Evolutionary conservation across 768 basidiomycete genomes (phyloP).

Genomic region (Amanita rimosa): DNA sequence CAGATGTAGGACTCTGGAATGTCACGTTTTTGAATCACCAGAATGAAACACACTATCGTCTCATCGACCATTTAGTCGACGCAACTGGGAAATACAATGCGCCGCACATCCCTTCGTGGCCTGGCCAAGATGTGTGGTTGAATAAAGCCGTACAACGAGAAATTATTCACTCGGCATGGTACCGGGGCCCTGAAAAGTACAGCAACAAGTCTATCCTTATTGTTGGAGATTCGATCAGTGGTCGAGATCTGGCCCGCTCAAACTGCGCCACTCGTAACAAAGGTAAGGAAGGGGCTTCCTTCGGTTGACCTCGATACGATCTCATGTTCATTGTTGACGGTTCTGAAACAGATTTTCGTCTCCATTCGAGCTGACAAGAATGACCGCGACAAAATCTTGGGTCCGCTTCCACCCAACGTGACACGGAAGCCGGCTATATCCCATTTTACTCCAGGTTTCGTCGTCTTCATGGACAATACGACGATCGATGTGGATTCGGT

Average conservation of each 20-base stretch:
- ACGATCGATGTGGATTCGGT: background rate
- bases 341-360: background rate
- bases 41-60: slow-evolving; percentile 9
- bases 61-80: slow-evolving; percentile 42
- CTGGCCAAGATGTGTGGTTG: slow-evolving; percentile 40
- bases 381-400: background rate
- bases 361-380: background rate
- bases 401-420: background rate
- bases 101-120: slow-evolving; percentile 32
- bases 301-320: background rate
- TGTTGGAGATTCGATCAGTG: slow-evolving; percentile 33
- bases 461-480: slow-evolving; percentile 39
- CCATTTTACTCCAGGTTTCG: slow-evolving; percentile 29
- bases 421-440: slow-evolving; percentile 28
- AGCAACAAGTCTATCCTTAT: slow-evolving; percentile 32
- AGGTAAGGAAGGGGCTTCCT: too few relatives aligned
- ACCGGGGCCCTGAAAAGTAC: slow-evolving; percentile 34
- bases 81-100: slow-evolving; percentile 45
- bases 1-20: background rate
- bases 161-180: slow-evolving; percentile 43
- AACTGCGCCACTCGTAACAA: slow-evolving; percentile 23
- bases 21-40: background rate
- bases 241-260: slow-evolving; percentile 37
- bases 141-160: slow-evolving; percentile 20
- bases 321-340: background rate